phyloP scores from a whole-genome alignment of 208 protist genomes.

The Leishmania tarentolae region DNA sequence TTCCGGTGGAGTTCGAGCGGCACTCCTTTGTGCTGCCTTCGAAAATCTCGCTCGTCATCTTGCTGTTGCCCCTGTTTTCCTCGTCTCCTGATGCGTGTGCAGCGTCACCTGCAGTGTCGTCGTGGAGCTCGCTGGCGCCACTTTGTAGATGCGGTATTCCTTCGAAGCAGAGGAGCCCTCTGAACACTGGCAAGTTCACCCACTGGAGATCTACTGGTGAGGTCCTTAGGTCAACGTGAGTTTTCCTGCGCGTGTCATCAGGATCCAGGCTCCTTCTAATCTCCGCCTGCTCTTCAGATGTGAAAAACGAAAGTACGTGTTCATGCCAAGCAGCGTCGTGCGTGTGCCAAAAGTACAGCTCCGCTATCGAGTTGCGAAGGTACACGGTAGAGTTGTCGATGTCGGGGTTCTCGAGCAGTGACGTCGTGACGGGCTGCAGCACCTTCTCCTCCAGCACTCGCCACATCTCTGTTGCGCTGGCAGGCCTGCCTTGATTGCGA shows the following conservation, averaged over 20 bases:
- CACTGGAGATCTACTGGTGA: conserved; percentile 13
- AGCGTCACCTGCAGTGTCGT: no score
- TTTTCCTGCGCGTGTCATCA: neutral
- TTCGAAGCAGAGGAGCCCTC: conserved; percentile 66
- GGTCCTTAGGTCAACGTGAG: neutral
- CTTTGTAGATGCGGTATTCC: conserved; percentile 26
- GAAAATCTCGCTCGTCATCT: neutral
- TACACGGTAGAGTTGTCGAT: conserved; percentile 9
- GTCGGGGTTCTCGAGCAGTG: conserved; percentile 5
- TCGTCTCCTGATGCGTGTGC: neutral
- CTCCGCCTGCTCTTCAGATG: conserved; percentile 25
- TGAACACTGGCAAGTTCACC: conserved; percentile 49
- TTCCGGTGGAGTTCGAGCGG: neutral
- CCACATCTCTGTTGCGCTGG: conserved; percentile 29
- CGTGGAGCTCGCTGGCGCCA: neutral
- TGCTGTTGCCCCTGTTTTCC: neutral
- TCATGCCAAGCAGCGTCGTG: conserved; percentile 56
- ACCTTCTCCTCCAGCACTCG: conserved; percentile 15
- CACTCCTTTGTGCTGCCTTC: neutral
- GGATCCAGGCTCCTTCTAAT: conserved; percentile 16
- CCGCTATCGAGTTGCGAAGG: conserved; percentile 51
- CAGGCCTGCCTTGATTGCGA: conserved; percentile 18
- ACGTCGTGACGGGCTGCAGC: conserved; percentile 5
- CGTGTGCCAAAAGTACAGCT: conserved; percentile 51
- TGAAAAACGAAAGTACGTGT: conserved; percentile 42